Evolutionary conservation across 352 stramenopile genomes (phyloP), one percentile per base, ranked within the genome.

Genomic region (Phytophthora pisi): DNA sequence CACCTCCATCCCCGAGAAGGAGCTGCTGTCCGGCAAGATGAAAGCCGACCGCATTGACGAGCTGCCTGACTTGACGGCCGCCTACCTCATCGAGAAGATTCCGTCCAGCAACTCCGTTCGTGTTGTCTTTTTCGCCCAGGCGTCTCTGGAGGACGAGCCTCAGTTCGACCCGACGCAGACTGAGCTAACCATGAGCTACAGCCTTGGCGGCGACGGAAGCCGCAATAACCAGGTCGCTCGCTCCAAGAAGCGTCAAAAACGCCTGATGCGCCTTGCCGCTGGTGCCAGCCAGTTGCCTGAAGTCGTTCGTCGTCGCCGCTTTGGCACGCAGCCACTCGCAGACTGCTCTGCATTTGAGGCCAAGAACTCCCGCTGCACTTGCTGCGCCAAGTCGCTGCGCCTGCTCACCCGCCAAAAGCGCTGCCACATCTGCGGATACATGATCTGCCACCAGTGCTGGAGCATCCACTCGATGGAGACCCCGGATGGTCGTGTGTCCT

Each of bases 291-390:
- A 74, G 1, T 57, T 92, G 5, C 72, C 78, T 4, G 72, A 77
- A 6, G 58, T 92, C 10, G 74, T 93, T 13, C 80, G 79, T 1
- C 73, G 85, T 16, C 81, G 79, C 0, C 81, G 85, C 6, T 79
- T 93, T 30, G 82, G 81, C 18, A 70, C 75, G 4, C 84, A 91
- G 58, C 72, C 74, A 36, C 73, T 92, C 2, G 75, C 83, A 0
- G 72, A 91, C 62, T 72, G 61, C 36, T 68, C 57, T n/a, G 51
- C 77, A 0, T 76, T 90, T 50, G 64, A 81, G 10, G 70, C 74
- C 5, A 81, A 66, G 15, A 92, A 90, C 68, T 65, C 69, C 5
- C 74, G 70, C 26, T 92, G 84, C 52, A 81, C 84, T 28, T 83
- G 76, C 61, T 92, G 84, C 40, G 79, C 75, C 10, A 84, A 81